Base-by-base conservation (phyloP, 176 grass and related monocot species). In the Luzula sylvatica region DNA sequence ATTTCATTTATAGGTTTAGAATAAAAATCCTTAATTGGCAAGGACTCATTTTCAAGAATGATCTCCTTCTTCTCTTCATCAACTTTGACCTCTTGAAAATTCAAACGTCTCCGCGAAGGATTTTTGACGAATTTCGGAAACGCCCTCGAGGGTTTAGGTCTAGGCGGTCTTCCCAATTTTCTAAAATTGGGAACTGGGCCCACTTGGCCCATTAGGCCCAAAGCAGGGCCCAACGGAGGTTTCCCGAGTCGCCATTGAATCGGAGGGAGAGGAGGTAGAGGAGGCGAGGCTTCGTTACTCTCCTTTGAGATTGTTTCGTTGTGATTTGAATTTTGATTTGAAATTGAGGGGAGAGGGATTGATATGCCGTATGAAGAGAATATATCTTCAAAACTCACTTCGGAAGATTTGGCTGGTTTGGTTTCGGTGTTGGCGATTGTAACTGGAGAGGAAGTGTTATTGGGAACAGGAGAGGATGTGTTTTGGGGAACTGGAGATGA, bases 201-300 rank as follows among this genome's bases (percentile, higher is more conserved):
- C 19, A 29, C 17, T 29, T 45, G 23, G 39, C 21, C 45, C 22
- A 40, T 14, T 3, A 45, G 13, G 44, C 56, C 52, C 38, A 38
- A 23, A 29, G 69, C n/a, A 53, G 82, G 59, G 20, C 49, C 75
- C 15, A 14, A 22, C 11, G 62, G 73, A 65, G 67, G 56, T 42
- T 95, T 95, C 55, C 65, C 53, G 30, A 52, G 61, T 62, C 72
- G 58, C 88, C 83, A 81, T 43, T 80, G 66, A 59, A 81, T 52
- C 2, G 76, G 79, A 4, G 79, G 79, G 71, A 83, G 83, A 66
- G 83, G 75, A 55, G 83, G 76, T 56, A 95, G 73, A 1, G 61
- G 65, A 5, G 72, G 65, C 8, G 30, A 46, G 40, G 51, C 46
- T 63, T 81, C 9, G 9, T 35, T 35, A 9, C 9, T 35, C 30